Base-by-base conservation (phyloP, 768 basidiomycete species). In the Leccinum variicolor region DNA sequence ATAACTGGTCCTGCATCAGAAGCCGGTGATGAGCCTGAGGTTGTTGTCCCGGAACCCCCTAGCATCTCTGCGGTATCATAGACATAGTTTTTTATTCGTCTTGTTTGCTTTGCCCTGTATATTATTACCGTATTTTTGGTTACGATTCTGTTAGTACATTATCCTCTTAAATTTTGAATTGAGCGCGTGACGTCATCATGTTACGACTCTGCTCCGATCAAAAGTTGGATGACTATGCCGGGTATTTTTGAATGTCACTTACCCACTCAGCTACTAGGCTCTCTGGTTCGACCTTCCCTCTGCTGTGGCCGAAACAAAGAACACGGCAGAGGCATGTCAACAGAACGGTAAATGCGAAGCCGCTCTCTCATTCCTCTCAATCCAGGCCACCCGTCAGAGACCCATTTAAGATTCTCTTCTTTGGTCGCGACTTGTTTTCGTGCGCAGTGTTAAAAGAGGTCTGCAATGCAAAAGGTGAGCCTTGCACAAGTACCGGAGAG, bases 381-480 rank as follows among this genome's bases (percentile, higher is more conserved):
- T 23, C 53, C 4, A 9, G 4, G n/a, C 39, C 39, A 9, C 26
- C 50, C 19, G 52, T 50, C 47, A 62, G 54, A 41, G 68, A 75
- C 21, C 76, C 76, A 5, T 88, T 92, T 68, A 81, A 84, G n/a
- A 81, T 97, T 43, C 79, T 97, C 6, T 96, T 92, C 71, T 83
- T 92, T 68, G 94, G 94, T 52, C 88, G 92, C 17, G 94, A 95
- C 69, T 83, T 86, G 64, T 96, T 96, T 71, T 96, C 94, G 2
- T 89, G 88, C 66, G 72, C 75, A 7, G 84, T 92, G 3, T 79
- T 97, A 50, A 72, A 81, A 52, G 78, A 86, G 55, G 71, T 96
- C 2, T 74, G 88, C 55, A 65, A 73, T 15, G 87, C 89, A 6
- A 69, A 69, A 73, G 92, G 93, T 89, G 55, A 62, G 59, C 53